A percentile compares a stretch with the other conserved stretches of the same genome.
phyloP scores from a whole-genome alignment of 768 basidiomycete genomes.

The Mycena sanguinolenta region DNA sequence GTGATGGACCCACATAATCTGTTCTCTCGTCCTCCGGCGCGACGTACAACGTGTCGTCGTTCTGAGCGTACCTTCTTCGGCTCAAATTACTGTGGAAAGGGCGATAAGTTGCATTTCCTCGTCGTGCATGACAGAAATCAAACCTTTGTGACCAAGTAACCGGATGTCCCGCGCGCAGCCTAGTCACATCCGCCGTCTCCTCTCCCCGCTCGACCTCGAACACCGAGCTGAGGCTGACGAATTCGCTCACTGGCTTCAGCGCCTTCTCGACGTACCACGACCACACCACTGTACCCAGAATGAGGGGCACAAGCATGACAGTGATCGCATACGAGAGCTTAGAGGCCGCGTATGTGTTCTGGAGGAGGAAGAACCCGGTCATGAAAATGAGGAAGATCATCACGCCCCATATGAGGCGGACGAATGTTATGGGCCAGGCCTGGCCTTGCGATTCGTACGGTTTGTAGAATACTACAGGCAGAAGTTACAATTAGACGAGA shows the following conservation, averaged over 20 bases:
- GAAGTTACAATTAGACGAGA: background rate
- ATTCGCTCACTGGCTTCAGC: slow-evolving; percentile 82
- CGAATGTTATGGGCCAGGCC: slow-evolving; percentile 97
- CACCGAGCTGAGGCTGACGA: slow-evolving; percentile 87
- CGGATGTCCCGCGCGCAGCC: slow-evolving; percentile 84
- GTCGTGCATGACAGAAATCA: slow-evolving; percentile 7
- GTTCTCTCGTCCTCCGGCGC: slow-evolving; percentile 95
- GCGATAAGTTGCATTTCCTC: background rate
- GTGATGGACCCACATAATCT: slow-evolving; percentile 75
- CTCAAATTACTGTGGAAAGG: slow-evolving; percentile 79
- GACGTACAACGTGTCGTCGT: slow-evolving; percentile 95
- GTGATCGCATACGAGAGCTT: slow-evolving; percentile 37
- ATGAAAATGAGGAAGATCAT: slow-evolving; percentile 96
- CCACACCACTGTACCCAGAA: slow-evolving; percentile 83
- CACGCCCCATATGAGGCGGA: slow-evolving; percentile 92
- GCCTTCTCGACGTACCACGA: slow-evolving; percentile 80
- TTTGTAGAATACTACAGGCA: slow-evolving; percentile 89
- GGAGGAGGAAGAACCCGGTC: slow-evolving; percentile 91
- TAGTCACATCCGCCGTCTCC: slow-evolving; percentile 82
- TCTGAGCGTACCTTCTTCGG: slow-evolving; percentile 89
- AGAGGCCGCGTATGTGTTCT: slow-evolving; percentile 54
- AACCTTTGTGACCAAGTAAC: slow-evolving; percentile 93
- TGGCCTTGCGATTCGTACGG: slow-evolving; percentile 98
- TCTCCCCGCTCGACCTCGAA: slow-evolving; percentile 93
- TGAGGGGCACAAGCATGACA: slow-evolving; percentile 73